Evolutionary conservation across 257 asterid species (phyloP).

Genomic region (Penstemon barbatus): DNA sequence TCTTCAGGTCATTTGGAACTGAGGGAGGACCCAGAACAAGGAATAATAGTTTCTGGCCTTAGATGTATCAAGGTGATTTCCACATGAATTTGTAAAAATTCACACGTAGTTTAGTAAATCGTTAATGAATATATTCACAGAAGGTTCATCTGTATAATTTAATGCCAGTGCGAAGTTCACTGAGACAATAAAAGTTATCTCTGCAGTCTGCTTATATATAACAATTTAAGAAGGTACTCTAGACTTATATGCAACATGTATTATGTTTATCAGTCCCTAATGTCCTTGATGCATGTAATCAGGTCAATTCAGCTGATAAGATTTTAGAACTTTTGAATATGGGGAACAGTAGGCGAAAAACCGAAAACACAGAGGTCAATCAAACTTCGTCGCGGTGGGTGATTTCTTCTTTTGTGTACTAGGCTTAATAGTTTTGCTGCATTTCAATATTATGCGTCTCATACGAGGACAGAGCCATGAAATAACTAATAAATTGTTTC

Average conservation of each 20-base stretch:
- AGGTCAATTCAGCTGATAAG: slow-evolving; percentile 93
- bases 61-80: slow-evolving; percentile 72
- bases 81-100: slow-evolving; percentile 17
- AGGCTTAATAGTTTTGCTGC: slow-evolving; percentile 11
- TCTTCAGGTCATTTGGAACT: slow-evolving; percentile 93
- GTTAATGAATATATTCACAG: background rate
- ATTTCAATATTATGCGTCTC: slow-evolving; percentile 12
- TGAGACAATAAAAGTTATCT: slow-evolving; percentile 1
- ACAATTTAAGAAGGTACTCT: slow-evolving; percentile 13
- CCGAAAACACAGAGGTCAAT: slow-evolving; percentile 91
- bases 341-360: slow-evolving; percentile 96
- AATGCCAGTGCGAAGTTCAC: slow-evolving; percentile 17
- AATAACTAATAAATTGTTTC: background rate
- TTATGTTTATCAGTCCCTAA: too few species aligned
- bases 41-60: slow-evolving; percentile 89
- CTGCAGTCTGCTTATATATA: slow-evolving; percentile 5
- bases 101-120: background rate
- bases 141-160: slow-evolving; percentile 19
- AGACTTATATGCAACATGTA: background rate
- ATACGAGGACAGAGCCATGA: background rate
- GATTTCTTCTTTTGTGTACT: slow-evolving; percentile 20
- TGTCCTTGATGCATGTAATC: slow-evolving; percentile 33
- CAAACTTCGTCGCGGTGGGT: slow-evolving; percentile 94
- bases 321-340: slow-evolving; percentile 83
- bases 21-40: slow-evolving; percentile 93